These are phyloP conservation scores for Pythium oligandrum DNA, from an alignment of 352 stramenopile genomes.

Conservation along the genomic window DNA sequence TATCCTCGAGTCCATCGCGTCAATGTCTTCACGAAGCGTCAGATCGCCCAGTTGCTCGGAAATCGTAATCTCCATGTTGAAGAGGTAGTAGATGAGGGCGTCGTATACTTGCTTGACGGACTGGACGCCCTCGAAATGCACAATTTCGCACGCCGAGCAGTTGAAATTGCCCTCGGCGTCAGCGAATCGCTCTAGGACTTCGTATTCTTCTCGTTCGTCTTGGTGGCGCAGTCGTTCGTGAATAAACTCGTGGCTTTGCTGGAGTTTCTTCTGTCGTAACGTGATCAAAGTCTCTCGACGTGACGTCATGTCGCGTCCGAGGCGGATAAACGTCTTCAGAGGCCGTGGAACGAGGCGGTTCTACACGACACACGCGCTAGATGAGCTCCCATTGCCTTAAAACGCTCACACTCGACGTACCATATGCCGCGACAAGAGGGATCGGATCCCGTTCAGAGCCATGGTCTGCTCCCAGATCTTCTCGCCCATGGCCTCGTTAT, in stretches of 20 bases:
- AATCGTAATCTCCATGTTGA: conserved; percentile 55
- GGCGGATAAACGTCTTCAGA: neutral
- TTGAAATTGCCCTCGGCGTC: neutral
- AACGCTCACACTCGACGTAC: no score
- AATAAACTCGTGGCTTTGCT: neutral
- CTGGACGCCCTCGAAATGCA: conserved; percentile 29
- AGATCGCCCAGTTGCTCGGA: conserved; percentile 36
- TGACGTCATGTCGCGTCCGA: neutral
- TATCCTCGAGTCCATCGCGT: conserved; percentile 20
- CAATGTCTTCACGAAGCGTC: conserved; percentile 41
- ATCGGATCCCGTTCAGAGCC: no score
- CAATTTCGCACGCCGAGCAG: conserved; percentile 18
- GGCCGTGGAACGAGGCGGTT: no score
- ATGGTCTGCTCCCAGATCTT: no score
- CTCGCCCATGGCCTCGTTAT: no score
- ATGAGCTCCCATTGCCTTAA: no score
- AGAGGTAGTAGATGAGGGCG: conserved; percentile 28
- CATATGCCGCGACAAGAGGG: no score
- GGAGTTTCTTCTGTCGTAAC: neutral
- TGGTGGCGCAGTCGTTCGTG: neutral
- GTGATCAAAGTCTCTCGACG: neutral
- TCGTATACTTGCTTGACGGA: conserved; percentile 40
- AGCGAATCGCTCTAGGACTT: neutral
- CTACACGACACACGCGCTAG: no score
- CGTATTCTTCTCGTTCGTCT: neutral